Base-by-base conservation (phyloP, 2,329 filamentous ascomycete genomes). In the Verticillium isaacii region DNA sequence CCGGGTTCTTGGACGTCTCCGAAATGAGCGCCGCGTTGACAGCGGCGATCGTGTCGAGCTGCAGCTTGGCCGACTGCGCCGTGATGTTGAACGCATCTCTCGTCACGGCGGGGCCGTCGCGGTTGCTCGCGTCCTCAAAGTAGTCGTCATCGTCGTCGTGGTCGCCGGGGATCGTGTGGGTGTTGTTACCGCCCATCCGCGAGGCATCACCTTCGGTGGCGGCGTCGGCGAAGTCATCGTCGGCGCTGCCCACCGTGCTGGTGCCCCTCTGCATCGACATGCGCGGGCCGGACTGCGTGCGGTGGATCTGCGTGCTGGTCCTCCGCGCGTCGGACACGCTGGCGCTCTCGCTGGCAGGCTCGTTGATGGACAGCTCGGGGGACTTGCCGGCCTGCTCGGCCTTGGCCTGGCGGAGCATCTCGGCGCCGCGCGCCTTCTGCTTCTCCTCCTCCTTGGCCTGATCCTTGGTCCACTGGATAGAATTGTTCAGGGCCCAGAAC, bases 401-500 rank as follows among this genome's bases (percentile, higher is more conserved):
- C 74, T 93, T 93, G 60, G 91, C 92, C 71, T 93, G 89, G 65
- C 86, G 86, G 59, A 96, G 76, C 39, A 89, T 82, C 74, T 95
- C 92, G 6, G 89, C 89, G 68, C 89, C 90, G 61, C 87, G 88
- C 8, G 87, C 87, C 37, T 88, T 88, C 64, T 93, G 88, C 67
- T 83, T 88, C 71, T 94, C 89, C 69, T 97, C 94, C 73, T 96
- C 92, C 68, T 90, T 93, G 8, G 92, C 93, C 77, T 98, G 95
- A 71, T 99, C 95, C 75, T 99, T 99, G 65, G 92, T 89, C 90
- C 92, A 98, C 73, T 98, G 95, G 58, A 99, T 99, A 6, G 95
- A 94, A 73, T 99, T 99, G 78, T 99, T 99, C 65, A 99, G 81
- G 0, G 95, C 92, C 95, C 95, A 99, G 76, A 96, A 99, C 95